Percentiles rank a stretch among this genome's conserved stretches.
Conservation (phyloP, 176 grass and related monocot species). For the Oryza coarctata region DNA sequence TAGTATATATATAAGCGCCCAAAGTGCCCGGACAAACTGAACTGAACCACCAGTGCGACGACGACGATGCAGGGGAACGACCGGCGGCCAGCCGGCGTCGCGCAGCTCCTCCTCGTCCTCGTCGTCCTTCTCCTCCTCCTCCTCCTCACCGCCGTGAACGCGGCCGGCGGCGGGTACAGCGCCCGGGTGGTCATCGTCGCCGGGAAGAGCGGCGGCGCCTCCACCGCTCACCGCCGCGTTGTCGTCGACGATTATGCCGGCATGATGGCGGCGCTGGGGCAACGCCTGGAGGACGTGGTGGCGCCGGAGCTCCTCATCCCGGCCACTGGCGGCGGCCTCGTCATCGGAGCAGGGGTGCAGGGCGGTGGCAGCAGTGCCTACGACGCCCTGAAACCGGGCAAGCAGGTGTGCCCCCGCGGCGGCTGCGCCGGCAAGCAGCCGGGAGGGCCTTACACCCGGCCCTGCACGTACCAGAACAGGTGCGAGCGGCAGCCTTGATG, state of each 20-base stretch:
- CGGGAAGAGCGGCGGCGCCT: background rate
- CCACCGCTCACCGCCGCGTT: no score
- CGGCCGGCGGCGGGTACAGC: background rate
- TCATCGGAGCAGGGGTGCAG: background rate
- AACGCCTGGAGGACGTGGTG: background rate
- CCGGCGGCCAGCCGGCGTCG: background rate
- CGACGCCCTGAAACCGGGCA: fast-evolving
- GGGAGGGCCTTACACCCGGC: background rate
- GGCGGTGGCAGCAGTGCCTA: fast-evolving
- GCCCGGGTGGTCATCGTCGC: background rate
- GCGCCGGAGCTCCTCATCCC: background rate
- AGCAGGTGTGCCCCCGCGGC: background rate
- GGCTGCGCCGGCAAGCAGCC: no score
- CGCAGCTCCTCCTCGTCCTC: no score
- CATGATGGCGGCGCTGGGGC: background rate
- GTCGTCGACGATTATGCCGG: no score
- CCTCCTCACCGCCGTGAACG: background rate
- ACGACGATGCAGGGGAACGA: background rate
- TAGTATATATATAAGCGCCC: no score
- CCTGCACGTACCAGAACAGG: no score
- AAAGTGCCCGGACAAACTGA: no score
- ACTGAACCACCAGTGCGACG: no score
- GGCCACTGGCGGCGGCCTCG: background rate
- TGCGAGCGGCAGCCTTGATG: no score
- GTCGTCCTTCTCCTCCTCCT: constrained; percentile 18